These are phyloP conservation scores for Russula compacta DNA, from an alignment of 768 basidiomycete genomes.

Conservation along the genomic window DNA sequence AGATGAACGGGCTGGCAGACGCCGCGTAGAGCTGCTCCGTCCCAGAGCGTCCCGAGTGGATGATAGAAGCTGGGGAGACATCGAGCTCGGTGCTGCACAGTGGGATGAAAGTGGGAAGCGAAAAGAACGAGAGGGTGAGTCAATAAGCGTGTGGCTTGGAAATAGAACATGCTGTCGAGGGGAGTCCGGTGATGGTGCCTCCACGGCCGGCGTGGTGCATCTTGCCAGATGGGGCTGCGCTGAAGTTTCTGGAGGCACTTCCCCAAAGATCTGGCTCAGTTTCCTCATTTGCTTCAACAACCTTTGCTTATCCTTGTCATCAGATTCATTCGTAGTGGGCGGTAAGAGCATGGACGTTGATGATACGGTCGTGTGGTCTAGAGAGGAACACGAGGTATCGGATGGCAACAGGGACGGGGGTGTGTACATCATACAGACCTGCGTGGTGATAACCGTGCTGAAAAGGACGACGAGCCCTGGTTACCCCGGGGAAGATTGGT, in stretches of 20 bases:
- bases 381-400: not conserved
- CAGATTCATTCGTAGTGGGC: constrained; percentile 29
- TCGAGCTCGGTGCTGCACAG: not conserved
- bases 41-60: not conserved
- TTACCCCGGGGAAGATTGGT: not conserved
- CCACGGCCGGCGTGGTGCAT: not conserved
- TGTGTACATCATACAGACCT: not conserved
- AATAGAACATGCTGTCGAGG: not conserved
- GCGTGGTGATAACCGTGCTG: not conserved
- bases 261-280: constrained; percentile 36
- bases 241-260: constrained; percentile 23
- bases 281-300: constrained; percentile 36
- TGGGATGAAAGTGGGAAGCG: not conserved
- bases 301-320: constrained; percentile 30
- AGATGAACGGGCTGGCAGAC: not conserved
- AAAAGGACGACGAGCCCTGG: not conserved
- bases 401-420: not conserved
- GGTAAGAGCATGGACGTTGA: constrained; percentile 12
- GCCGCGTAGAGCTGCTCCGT: not conserved
- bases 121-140: not conserved
- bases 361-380: not conserved
- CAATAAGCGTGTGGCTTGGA: not conserved
- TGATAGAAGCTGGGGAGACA: not conserved
- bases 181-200: not conserved
- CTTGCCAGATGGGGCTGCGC: constrained; percentile 2